A percentile compares a stretch with the other conserved stretches of the same genome.
phyloP scores from a whole-genome alignment of 129 eudicot genomes.

The Artemisia annua region DNA sequence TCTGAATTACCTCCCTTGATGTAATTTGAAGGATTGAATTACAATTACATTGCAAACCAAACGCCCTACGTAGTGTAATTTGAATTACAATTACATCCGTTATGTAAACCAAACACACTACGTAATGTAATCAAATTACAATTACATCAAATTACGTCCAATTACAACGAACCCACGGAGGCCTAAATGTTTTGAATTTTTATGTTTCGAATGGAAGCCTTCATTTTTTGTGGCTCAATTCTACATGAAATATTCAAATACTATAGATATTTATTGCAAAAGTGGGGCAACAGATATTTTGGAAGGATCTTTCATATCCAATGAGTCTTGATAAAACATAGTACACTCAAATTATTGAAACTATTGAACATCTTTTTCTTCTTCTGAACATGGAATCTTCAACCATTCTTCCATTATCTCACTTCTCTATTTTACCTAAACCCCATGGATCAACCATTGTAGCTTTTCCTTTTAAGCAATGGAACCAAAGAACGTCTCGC shows the following conservation, averaged over 20 bases:
- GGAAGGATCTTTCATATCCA: constrained; percentile 10
- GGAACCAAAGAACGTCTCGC: constrained; percentile 39
- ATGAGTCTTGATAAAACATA: constrained; percentile 24
- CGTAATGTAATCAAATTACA: too few species aligned
- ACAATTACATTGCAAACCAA: too few species aligned
- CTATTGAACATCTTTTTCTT: constrained; percentile 4
- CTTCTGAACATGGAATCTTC: constrained; percentile 50
- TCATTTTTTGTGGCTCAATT: neutral
- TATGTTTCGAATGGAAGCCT: too few species aligned
- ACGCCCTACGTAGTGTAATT: too few species aligned
- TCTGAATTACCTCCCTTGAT: too few species aligned
- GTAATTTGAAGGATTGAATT: too few species aligned
- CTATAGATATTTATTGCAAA: constrained; percentile 23
- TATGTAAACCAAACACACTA: too few species aligned
- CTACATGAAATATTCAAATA: constrained; percentile 27
- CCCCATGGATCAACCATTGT: constrained; percentile 30
- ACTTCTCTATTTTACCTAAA: constrained; percentile 36
- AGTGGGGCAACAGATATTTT: constrained; percentile 21
- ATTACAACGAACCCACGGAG: too few species aligned
- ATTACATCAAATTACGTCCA: too few species aligned
- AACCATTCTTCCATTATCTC: constrained; percentile 43
- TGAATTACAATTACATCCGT: too few species aligned
- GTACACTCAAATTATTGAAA: constrained; percentile 15
- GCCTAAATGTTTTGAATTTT: too few species aligned
- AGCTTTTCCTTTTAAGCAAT: constrained; percentile 44